Percentiles rank a stretch among this genome's conserved stretches.
Evolutionary conservation across 1,139 yeast species (phyloP).

Genomic region (Zygoascus hellenicus): DNA sequence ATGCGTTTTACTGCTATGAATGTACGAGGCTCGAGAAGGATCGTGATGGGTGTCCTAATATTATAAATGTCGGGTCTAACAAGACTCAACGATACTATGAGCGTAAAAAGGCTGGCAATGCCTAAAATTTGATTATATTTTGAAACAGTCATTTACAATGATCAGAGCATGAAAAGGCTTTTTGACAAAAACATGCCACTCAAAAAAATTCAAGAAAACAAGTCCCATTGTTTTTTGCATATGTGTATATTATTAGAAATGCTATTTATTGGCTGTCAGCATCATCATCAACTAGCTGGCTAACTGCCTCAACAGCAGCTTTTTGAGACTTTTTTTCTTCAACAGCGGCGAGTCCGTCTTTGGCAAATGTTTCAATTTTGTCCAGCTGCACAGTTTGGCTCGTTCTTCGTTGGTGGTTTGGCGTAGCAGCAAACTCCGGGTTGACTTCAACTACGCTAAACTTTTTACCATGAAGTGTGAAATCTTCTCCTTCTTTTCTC

Average conservation of each 20-base stretch:
- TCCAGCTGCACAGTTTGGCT: constrained; percentile 1
- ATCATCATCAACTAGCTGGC: too few species aligned
- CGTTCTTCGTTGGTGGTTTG: constrained; percentile 19
- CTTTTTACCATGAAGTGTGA: constrained; percentile 31
- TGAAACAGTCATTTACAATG: too few species aligned
- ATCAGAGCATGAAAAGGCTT: too few species aligned
- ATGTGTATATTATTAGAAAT: too few species aligned
- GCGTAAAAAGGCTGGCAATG: constrained; percentile 36
- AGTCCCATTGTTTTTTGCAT: too few species aligned
- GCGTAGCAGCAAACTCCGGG: constrained; percentile 29
- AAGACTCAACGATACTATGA: constrained; percentile 64
- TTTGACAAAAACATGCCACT: too few species aligned
- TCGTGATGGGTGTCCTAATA: constrained; percentile 90
- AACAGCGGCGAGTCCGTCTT: neutral
- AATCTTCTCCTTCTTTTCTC: constrained; percentile 27
- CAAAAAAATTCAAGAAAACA: too few species aligned
- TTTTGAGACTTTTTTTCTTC: neutral
- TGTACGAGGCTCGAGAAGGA: constrained; percentile 77
- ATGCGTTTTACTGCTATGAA: constrained; percentile 81
- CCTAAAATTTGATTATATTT: too few species aligned
- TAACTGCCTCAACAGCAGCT: too few species aligned
- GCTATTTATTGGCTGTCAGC: too few species aligned
- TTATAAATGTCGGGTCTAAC: constrained; percentile 72
- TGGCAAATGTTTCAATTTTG: neutral
- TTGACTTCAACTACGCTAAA: constrained; percentile 33